Conservation (phyloP, 345 rosid genomes). For the Barbarea vulgaris region DNA sequence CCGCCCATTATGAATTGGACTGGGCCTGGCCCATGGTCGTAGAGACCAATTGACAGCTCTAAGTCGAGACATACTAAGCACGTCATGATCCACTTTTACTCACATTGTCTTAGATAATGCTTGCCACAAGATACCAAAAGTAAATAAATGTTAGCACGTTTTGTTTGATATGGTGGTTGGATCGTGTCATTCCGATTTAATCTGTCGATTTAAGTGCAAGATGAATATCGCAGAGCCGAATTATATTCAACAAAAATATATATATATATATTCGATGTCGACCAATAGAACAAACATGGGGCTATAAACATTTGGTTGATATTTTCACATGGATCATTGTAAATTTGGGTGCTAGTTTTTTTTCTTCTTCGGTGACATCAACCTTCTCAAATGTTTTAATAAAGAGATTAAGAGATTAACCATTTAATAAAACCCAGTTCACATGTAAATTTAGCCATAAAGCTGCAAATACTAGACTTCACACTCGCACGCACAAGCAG, state of each 20-base stretch:
- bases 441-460: constrained; percentile 19
- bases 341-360: constrained; percentile 2
- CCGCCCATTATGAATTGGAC: too few species aligned
- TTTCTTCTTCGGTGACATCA: background rate
- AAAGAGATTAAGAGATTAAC: background rate
- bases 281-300: constrained; percentile 25
- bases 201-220: constrained; percentile 22
- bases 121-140: constrained; percentile 29
- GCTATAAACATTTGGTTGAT: background rate
- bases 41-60: too few species aligned
- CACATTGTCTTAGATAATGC: constrained; percentile 33
- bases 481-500: constrained; percentile 28
- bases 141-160: constrained; percentile 3
- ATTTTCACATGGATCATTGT: constrained; percentile 8
- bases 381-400: background rate
- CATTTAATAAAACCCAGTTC: background rate
- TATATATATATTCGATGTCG: background rate
- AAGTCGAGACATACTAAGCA: constrained; percentile 24
- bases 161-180: constrained; percentile 28
- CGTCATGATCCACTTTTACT: constrained; percentile 38
- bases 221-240: constrained; percentile 17
- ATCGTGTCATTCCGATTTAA: constrained; percentile 18
- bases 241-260: background rate
- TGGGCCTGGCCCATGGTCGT: too few species aligned
- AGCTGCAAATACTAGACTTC: constrained; percentile 22